These are phyloP conservation scores for Babesia bigemina DNA, from an alignment of 169 alveolate species.

Conservation along the genomic window DNA sequence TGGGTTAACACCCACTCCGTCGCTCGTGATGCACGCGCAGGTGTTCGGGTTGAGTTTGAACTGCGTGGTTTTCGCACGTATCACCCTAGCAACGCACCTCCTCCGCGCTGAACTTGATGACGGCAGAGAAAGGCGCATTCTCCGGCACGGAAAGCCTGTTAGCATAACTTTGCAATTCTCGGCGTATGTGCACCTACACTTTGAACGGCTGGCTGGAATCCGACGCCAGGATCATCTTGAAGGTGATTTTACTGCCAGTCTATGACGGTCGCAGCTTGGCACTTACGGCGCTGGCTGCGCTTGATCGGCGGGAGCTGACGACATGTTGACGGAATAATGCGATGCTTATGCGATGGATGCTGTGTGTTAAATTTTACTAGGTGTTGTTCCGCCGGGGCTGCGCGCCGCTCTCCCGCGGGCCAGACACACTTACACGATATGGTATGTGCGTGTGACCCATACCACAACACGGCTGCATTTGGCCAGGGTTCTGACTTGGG, in stretches of 20 bases:
- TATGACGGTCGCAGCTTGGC: neutral
- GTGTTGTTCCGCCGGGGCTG: too few relatives aligned
- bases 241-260: conserved; percentile 61
- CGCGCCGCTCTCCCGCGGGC: too few relatives aligned
- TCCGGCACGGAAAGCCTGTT: conserved; percentile 83
- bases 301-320: conserved; percentile 33
- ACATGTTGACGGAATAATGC: neutral
- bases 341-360: too few relatives aligned
- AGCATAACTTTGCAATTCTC: too few relatives aligned
- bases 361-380: too few relatives aligned
- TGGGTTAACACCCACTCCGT: conserved; percentile 90
- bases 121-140: conserved; percentile 90
- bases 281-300: conserved; percentile 54
- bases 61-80: conserved; percentile 8
- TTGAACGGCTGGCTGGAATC: conserved; percentile 70
- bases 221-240: conserved; percentile 70
- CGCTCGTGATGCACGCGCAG: conserved; percentile 86
- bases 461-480: too few relatives aligned
- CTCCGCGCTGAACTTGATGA: conserved; percentile 87
- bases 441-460: too few relatives aligned
- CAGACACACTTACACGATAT: too few relatives aligned
- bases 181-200: conserved; percentile 32
- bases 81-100: conserved; percentile 25
- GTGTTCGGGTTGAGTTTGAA: conserved; percentile 89
- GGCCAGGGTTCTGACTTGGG: too few relatives aligned